Evolutionary conservation across 768 basidiomycete species (phyloP), one percentile per base, ranked within the genome.

Genomic region (Candolleomyces aberdarensis): DNA sequence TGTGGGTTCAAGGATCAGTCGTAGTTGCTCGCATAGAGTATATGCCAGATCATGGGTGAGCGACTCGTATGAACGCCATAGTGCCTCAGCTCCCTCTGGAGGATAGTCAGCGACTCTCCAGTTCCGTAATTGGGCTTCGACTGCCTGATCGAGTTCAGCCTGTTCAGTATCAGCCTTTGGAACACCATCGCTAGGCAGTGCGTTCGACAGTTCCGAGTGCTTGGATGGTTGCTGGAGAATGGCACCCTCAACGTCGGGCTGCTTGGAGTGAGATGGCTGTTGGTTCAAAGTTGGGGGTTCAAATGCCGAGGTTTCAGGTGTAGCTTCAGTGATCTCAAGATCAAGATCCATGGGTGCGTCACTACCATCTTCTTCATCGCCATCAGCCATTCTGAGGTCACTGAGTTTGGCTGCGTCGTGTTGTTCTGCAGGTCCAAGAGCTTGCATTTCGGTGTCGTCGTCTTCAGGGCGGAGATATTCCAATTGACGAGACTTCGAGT

Each of bases 1-100:
- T 0, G 96, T 98, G 0, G 97, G 97, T 64, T 96, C 95, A 41
- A 99, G 83, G 71, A 98, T 96, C 39, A 98, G 89, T 26, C 97
- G 91, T 17, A 98, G 85, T 70, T 98, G 96, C 75, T 98, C 97
- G 70, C 96, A 98, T 20, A 99, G 85, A 2, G 88, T 83, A 67
- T 92, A 92, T 1, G 97, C 91, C 46, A 99, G 85, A 62, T 96
- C 89, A 58, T 92, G 88, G 0, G 97, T 98, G 64, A 97, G 78
- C 3, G 90, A 87, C 66, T 92, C 90, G 75, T 99, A 99, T 15
- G 87, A 78, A 13, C 90, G 86, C 97, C 97, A 99, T n/a, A 96
- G 81, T 57, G 84, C 83, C 65, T 89, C 87, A 0, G 89, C 86
- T 6, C 76, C 76, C 50, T 77, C 72, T 22, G 76, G 72, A 3